Conservation (phyloP, 2,329 filamentous ascomycete genomes). For the Thielaviopsis populi region DNA sequence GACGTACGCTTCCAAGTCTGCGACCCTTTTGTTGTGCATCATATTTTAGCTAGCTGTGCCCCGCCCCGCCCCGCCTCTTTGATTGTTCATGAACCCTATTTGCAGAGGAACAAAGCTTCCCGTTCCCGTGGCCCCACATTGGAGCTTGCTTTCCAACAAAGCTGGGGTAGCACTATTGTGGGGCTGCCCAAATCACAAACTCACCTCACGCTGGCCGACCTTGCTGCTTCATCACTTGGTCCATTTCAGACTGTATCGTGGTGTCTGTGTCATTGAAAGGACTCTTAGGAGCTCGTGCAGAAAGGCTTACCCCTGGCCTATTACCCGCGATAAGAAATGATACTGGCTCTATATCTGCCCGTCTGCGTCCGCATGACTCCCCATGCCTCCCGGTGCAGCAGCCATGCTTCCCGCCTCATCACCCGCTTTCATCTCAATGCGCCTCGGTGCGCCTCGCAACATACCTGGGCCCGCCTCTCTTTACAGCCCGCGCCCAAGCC, state of each 20-base stretch:
- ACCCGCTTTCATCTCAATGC: background rate
- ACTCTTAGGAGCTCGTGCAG: no score
- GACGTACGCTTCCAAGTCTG: background rate
- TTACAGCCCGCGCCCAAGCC: background rate
- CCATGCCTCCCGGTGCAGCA: background rate
- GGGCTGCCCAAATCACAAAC: background rate
- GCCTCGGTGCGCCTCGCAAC: background rate
- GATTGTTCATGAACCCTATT: background rate
- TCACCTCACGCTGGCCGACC: background rate
- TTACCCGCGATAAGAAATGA: background rate
- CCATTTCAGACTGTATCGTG: background rate
- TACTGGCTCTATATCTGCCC: background rate
- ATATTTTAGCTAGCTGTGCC: background rate
- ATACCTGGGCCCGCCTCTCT: background rate
- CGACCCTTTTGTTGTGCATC: background rate
- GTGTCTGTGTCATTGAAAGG: background rate
- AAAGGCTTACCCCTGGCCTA: no score
- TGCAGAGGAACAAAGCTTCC: background rate
- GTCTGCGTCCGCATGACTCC: background rate
- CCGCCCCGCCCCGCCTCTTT: background rate
- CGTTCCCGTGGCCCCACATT: background rate
- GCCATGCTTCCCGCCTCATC: background rate
- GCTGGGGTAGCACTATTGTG: constrained; percentile 1
- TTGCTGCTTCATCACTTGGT: background rate
- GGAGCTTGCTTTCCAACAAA: constrained; percentile 1